phyloP scores from a whole-genome alignment of 768 basidiomycete species.

The Sporobolomyces roseus region DNA sequence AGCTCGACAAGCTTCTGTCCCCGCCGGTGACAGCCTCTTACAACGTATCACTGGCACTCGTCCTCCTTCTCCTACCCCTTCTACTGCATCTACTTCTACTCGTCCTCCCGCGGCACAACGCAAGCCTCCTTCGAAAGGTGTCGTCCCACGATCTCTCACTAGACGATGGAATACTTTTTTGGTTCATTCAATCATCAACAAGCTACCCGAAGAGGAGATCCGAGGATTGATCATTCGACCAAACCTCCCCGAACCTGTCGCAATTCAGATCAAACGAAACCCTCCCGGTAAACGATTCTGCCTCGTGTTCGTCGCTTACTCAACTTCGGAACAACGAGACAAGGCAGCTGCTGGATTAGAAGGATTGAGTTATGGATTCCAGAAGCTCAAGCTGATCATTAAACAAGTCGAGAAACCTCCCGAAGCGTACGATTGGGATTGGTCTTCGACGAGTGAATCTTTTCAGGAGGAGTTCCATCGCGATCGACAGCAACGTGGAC shows the following conservation, averaged over 20 bases:
- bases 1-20: no score
- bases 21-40: not conserved
- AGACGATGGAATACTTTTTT: not conserved
- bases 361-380: not conserved
- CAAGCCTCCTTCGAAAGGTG: not conserved
- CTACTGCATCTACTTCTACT: not conserved
- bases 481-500: not conserved
- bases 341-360: not conserved
- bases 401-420: not conserved
- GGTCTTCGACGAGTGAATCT: not conserved
- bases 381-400: not conserved
- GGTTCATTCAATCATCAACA: not conserved
- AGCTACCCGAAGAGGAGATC: not conserved
- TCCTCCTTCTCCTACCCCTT: not conserved
- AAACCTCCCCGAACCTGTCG: not conserved
- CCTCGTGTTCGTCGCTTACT: conserved; percentile 5
- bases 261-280: conserved; percentile 3
- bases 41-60: not conserved
- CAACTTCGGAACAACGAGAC: not conserved
- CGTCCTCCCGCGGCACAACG: not conserved
- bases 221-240: not conserved
- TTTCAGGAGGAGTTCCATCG: not conserved
- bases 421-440: not conserved
- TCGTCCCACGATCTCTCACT: not conserved
- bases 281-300: not conserved